Evolutionary conservation across 2,329 filamentous ascomycete species (phyloP).

Genomic region (Bipolaris sorokiniana): DNA sequence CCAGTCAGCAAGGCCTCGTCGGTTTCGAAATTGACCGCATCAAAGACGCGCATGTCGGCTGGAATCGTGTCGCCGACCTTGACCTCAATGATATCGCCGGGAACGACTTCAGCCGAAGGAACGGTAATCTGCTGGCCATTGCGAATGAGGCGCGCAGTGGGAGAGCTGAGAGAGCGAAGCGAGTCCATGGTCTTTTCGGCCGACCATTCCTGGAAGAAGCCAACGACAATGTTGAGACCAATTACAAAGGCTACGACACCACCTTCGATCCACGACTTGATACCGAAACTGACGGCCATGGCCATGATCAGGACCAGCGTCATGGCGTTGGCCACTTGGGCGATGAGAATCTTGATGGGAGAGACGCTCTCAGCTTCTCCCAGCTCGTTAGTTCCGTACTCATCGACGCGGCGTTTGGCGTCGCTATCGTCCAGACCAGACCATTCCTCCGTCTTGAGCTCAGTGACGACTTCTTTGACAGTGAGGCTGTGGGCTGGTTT

Average conservation of each 20-base stretch:
- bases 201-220: conserved; percentile 56
- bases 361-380: conserved; percentile 70
- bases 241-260: conserved; percentile 56
- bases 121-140: conserved; percentile 60
- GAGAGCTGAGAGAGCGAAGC: conserved; percentile 52
- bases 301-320: conserved; percentile 65
- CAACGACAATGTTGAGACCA: conserved; percentile 53
- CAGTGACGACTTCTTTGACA: conserved; percentile 58
- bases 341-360: conserved; percentile 74
- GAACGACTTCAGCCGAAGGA: conserved; percentile 65
- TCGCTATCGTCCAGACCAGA: conserved; percentile 67
- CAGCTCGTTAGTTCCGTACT: conserved; percentile 72
- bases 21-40: conserved; percentile 75
- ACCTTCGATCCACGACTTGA: conserved; percentile 56
- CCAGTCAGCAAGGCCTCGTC: conserved; percentile 75
- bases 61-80: conserved; percentile 71
- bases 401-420: conserved; percentile 63
- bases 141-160: conserved; percentile 56
- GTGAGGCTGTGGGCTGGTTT: conserved; percentile 67
- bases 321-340: conserved; percentile 80
- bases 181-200: conserved; percentile 58
- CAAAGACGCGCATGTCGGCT: conserved; percentile 64
- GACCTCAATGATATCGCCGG: conserved; percentile 68
- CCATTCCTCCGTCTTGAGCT: conserved; percentile 68
- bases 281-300: conserved; percentile 57